Evolutionary conservation across 345 rosid species (phyloP).

Genomic region (Aquilaria sinensis): DNA sequence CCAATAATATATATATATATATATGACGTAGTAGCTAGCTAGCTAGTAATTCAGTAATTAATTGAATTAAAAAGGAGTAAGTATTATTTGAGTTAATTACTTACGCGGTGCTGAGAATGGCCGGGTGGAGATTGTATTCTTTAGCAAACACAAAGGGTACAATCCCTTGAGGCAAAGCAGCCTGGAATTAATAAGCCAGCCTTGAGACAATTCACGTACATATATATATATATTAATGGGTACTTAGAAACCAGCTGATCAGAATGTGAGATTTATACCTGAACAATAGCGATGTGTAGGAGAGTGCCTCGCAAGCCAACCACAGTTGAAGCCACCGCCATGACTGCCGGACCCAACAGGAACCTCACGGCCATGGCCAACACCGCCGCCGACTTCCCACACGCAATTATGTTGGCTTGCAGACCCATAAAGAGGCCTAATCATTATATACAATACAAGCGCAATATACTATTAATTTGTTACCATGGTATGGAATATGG

Average conservation of each 20-base stretch:
- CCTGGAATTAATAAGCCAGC: background rate
- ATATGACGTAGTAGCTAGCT: too few species aligned
- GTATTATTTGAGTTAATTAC: background rate
- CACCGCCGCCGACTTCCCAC: constrained; percentile 17
- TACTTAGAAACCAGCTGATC: too few species aligned
- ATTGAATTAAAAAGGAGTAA: too few species aligned
- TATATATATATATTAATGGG: too few species aligned
- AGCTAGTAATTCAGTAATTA: too few species aligned
- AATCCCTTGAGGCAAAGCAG: constrained; percentile 18
- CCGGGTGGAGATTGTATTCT: constrained; percentile 16
- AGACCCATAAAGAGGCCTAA: constrained; percentile 25
- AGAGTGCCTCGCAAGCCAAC: constrained; percentile 21
- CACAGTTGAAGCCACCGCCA: constrained; percentile 21
- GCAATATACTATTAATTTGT: too few species aligned
- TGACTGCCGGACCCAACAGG: constrained; percentile 20
- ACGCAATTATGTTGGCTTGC: constrained; percentile 27
- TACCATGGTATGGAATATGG: too few species aligned
- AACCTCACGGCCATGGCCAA: constrained; percentile 19
- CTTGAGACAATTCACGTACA: too few species aligned
- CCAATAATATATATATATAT: too few species aligned
- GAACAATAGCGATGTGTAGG: constrained; percentile 18
- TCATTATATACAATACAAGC: background rate
- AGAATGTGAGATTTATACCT: too few species aligned
- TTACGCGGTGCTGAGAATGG: constrained; percentile 15
- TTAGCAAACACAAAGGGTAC: constrained; percentile 16